phyloP scores from a whole-genome alignment of 2,329 filamentous ascomycete genomes.

The Xenoacremonium recifei region DNA sequence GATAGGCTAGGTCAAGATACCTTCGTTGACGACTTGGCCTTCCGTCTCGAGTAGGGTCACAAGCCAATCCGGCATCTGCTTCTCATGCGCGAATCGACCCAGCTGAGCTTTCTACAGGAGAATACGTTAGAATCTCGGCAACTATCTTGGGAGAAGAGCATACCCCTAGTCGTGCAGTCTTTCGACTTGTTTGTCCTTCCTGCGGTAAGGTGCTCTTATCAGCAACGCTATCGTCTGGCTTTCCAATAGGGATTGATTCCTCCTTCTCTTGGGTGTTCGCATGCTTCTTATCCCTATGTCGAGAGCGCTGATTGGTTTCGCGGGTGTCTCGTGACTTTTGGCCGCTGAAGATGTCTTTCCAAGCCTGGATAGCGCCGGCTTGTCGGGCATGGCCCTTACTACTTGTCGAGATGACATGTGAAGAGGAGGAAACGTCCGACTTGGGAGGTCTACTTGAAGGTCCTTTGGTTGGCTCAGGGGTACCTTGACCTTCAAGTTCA shows the following conservation, averaged over 20 bases:
- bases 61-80: slow-evolving; percentile 71
- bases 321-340: slow-evolving; percentile 7
- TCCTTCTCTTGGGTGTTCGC: slow-evolving; percentile 4
- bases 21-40: slow-evolving; percentile 53
- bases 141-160: neutral
- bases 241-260: too few species aligned
- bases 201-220: slow-evolving; percentile 4
- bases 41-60: slow-evolving; percentile 59
- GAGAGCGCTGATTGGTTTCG: slow-evolving; percentile 17
- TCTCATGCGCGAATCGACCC: slow-evolving; percentile 70
- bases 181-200: slow-evolving; percentile 6
- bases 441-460: neutral
- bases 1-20: slow-evolving; percentile 29
- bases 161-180: slow-evolving; percentile 20
- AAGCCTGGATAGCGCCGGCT: slow-evolving; percentile 17
- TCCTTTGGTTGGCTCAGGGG: slow-evolving; percentile 2
- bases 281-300: slow-evolving; percentile 22
- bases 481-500: slow-evolving; percentile 21
- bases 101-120: slow-evolving; percentile 58
- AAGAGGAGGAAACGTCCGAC: too few species aligned
- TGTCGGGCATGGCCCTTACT: too few species aligned
- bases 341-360: slow-evolving; percentile 20
- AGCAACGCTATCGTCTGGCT: too few species aligned
- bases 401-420: too few species aligned
- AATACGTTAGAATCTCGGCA: too few species aligned